Evolutionary conservation across 1,284 basidiomycete genomes (phyloP).

Genomic region (Macrocybe sp.): DNA sequence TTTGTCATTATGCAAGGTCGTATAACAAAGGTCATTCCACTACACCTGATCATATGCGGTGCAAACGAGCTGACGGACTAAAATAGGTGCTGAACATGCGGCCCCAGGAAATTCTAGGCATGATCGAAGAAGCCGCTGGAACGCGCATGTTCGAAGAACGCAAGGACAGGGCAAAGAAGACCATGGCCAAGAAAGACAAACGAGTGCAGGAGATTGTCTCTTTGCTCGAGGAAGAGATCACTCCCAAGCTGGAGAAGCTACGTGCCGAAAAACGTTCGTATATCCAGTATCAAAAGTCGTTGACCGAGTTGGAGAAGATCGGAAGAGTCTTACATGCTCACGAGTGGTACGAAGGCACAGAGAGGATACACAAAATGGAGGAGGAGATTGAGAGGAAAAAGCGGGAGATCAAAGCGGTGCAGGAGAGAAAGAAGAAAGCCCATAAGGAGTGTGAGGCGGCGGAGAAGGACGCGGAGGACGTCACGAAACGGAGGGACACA

Average conservation of each 20-base stretch:
- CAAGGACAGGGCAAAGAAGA: constrained; percentile 96
- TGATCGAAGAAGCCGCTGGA: constrained; percentile 98
- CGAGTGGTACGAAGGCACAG: constrained; percentile 73
- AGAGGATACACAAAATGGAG: constrained; percentile 42
- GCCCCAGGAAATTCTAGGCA: constrained; percentile 94
- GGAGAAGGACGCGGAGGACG: constrained; percentile 69
- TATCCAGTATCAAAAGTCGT: constrained; percentile 89
- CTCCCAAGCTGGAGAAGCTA: constrained; percentile 90
- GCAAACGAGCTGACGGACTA: constrained; percentile 15
- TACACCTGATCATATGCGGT: neutral
- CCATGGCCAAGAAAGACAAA: constrained; percentile 98
- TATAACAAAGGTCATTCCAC: constrained; percentile 71
- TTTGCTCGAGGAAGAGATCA: constrained; percentile 87
- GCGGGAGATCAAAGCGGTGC: constrained; percentile 43
- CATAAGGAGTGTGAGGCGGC: constrained; percentile 59
- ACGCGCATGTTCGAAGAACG: constrained; percentile 99
- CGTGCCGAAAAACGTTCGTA: constrained; percentile 89
- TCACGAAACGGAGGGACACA: constrained; percentile 57
- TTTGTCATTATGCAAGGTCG: constrained; percentile 99
- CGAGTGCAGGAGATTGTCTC: constrained; percentile 87
- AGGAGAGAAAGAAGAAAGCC: constrained; percentile 50
- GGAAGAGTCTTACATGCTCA: constrained; percentile 82
- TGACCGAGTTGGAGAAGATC: constrained; percentile 87
- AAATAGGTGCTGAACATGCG: constrained; percentile 93
- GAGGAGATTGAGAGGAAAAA: constrained; percentile 56